A percentile compares a stretch with the other conserved stretches of the same genome.
phyloP scores from a whole-genome alignment of 1,284 basidiomycete species.

The Entoloma clypeatum region DNA sequence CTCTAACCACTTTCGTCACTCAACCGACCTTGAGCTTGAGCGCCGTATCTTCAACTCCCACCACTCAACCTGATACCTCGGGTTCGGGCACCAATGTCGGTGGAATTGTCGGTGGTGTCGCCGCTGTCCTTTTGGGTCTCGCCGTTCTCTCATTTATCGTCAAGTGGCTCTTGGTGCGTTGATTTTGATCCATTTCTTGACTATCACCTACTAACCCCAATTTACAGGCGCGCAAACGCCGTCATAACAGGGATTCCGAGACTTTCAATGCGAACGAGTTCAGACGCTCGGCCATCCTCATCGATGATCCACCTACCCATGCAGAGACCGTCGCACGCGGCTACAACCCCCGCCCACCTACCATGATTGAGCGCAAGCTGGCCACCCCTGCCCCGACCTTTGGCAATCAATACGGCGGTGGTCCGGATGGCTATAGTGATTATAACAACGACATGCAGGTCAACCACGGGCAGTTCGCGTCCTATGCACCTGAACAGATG shows the following conservation, averaged over 20 bases:
- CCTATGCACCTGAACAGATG: constrained; percentile 20
- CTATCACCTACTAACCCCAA: constrained; percentile 10
- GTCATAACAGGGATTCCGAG: constrained; percentile 36
- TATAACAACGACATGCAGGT: constrained; percentile 17
- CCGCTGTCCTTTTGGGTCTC: constrained; percentile 46
- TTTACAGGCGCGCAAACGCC: constrained; percentile 41
- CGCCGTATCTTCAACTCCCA: constrained; percentile 12
- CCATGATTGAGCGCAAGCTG: constrained; percentile 51
- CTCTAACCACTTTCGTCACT: constrained; percentile 1
- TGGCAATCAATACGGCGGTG: constrained; percentile 35
- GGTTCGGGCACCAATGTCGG: constrained; percentile 47
- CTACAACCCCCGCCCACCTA: constrained; percentile 48
- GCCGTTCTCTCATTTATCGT: constrained; percentile 45
- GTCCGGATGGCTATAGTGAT: constrained; percentile 13
- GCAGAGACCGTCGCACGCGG: constrained; percentile 33
- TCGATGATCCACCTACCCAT: constrained; percentile 44
- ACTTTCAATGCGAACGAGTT: constrained; percentile 52
- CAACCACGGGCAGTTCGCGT: constrained; percentile 17
- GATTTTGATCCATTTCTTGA: background rate
- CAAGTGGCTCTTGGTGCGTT: constrained; percentile 52
- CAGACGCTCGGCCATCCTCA: constrained; percentile 56
- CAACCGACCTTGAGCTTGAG: too few relatives aligned
- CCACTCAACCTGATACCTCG: constrained; percentile 18
- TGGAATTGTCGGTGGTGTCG: constrained; percentile 54
- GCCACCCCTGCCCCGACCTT: constrained; percentile 31